phyloP scores from a whole-genome alignment of 306 rosid species.

The Vigna reflexopilosa region DNA sequence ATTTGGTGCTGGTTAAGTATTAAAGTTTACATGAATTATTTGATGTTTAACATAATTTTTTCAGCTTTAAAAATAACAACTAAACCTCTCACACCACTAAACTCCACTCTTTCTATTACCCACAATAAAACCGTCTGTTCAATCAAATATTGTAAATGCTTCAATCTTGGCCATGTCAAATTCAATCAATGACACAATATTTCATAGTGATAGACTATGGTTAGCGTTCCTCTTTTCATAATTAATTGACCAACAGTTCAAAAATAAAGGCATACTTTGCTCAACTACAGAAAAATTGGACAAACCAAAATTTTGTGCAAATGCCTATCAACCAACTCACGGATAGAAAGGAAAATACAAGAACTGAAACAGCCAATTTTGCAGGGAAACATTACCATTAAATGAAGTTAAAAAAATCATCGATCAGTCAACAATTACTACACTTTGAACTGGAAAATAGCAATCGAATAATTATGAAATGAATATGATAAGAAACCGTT shows the following conservation, averaged over 20 bases:
- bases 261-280: neutral
- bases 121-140: neutral
- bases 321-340: too few species aligned
- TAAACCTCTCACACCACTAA: neutral
- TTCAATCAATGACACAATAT: neutral
- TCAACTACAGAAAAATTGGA: neutral
- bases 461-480: constrained; percentile 46
- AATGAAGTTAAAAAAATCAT: neutral
- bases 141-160: neutral
- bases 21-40: neutral
- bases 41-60: neutral
- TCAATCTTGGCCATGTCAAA: neutral
- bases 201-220: neutral
- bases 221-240: neutral
- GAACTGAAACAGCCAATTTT: neutral
- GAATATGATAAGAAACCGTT: constrained; percentile 34
- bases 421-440: constrained; percentile 13
- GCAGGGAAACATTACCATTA: neutral
- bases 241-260: neutral
- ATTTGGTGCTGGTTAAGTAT: neutral
- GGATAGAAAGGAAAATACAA: neutral
- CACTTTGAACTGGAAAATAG: constrained; percentile 34
- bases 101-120: neutral
- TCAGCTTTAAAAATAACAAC: neutral
- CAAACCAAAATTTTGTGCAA: neutral